Base-by-base conservation (phyloP, 2,329 filamentous ascomycete species). In the Reticulascus tulasneorum region DNA sequence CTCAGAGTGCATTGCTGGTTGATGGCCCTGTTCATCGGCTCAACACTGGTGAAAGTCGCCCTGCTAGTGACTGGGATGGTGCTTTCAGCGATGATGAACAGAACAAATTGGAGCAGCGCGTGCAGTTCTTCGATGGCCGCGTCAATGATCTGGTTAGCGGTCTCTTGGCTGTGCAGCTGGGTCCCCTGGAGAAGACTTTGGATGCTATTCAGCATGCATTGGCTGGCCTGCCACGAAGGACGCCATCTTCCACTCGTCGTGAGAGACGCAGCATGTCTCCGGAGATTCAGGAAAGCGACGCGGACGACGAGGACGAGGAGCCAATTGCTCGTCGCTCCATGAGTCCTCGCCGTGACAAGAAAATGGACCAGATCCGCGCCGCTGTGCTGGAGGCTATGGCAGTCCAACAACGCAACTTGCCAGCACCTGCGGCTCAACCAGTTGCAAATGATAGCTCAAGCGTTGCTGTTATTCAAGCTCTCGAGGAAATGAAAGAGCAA, bases 41-140 rank as follows among this genome's bases (percentile, higher is more conserved):
- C 36, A 79, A 82, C 49, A 75, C 72, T 41, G 73, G 71, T 22
- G 75, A 76, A 19, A 80, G 77, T 43, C 67, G 82, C 12, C 80
- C 83, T 17, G 76, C 81, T 41, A 96, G 90, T 55, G 91, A 97
- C 58, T 98, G 93, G 93, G 89, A 94, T 53, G 84, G 84, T 54
- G 79, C 84, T 29, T 82, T 96, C 44, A 84, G 84, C 9, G 86
- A 87, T 13, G 82, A 84, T 22, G 86, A 94, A 52, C 87, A 94
- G 40, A 77, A 80, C 33, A 95, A 94, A 60, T 69, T 97, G 37
- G 79, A 86, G 46, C 80, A 82, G 35, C 80, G 89, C 30, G 86
- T 86, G 45, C 77, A 79, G 29, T 97, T 95, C 72, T 96, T 97
- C 52, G 89, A 97, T 53, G 83, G 79, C 29, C 89, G 86, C 53